These are phyloP conservation scores for Leptosphaerulina australis DNA, from an alignment of 2,329 filamentous ascomycete species.

Conservation along the genomic window DNA sequence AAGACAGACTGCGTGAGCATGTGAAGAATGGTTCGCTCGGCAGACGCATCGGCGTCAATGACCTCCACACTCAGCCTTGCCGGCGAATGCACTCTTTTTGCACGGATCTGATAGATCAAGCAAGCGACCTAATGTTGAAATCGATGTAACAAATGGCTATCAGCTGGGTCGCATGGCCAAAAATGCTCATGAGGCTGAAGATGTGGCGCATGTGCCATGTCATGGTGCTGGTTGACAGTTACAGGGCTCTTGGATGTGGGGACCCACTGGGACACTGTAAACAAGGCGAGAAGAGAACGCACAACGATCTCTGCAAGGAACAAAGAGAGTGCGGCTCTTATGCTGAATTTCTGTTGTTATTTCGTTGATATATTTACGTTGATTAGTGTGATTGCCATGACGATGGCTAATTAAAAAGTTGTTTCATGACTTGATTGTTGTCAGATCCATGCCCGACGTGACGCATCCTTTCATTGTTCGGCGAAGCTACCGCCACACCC, in stretches of 20 bases:
- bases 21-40: conserved; percentile 14
- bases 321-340: conserved; percentile 10
- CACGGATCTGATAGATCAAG: neutral
- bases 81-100: neutral
- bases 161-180: neutral
- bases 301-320: conserved; percentile 18
- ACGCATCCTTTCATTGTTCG: conserved; percentile 10
- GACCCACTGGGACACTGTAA: conserved; percentile 7
- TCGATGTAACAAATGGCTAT: neutral
- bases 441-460: conserved; percentile 18
- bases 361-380: conserved; percentile 1
- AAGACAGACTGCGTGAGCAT: conserved; percentile 4
- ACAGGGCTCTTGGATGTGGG: conserved; percentile 5
- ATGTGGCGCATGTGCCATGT: conserved; percentile 12
- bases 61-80: conserved; percentile 4
- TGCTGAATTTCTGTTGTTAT: neutral
- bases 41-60: conserved; percentile 4
- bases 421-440: conserved; percentile 18
- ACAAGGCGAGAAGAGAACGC: conserved; percentile 11
- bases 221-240: conserved; percentile 1
- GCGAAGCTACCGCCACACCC: conserved; percentile 15
- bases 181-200: neutral
- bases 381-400: conserved; percentile 18
- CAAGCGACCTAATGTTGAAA: neutral
- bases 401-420: conserved; percentile 19